A percentile compares a stretch with the other conserved stretches of the same genome.
phyloP scores from a whole-genome alignment of 2,329 filamentous ascomycete species.

The Scortechinia acanthostroma region DNA sequence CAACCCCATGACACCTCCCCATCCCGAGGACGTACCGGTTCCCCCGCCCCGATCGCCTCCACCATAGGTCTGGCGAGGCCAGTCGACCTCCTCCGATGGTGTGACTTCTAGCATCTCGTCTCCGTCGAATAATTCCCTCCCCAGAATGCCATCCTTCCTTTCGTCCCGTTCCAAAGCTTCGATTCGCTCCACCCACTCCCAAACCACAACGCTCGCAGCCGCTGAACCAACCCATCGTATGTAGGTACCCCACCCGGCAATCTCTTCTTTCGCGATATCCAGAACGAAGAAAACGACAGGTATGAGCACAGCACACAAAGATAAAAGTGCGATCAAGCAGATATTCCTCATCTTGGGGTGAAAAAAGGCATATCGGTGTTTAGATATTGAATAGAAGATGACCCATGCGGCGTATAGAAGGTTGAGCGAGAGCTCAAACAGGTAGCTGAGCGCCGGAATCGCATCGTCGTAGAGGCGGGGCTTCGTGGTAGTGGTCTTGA shows the following conservation, averaged over 20 bases:
- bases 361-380: conserved; percentile 66
- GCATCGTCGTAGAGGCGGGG: conserved; percentile 52
- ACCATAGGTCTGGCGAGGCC: conserved; percentile 21
- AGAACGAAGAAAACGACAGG: conserved; percentile 71
- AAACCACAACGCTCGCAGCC: conserved; percentile 71
- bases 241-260: conserved; percentile 71
- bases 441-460: conserved; percentile 55
- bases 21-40: conserved; percentile 21
- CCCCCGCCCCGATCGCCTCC: conserved; percentile 21
- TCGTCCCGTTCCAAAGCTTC: conserved; percentile 69
- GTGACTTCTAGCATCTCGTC: conserved; percentile 67
- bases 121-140: conserved; percentile 66
- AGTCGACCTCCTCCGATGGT: conserved; percentile 46
- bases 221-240: conserved; percentile 72
- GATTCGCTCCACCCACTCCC: conserved; percentile 75
- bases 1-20: conserved; percentile 24
- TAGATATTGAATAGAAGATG: conserved; percentile 67
- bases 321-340: conserved; percentile 57
- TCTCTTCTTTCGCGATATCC: conserved; percentile 63
- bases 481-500: conserved; percentile 27
- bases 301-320: conserved; percentile 57
- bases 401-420: conserved; percentile 70
- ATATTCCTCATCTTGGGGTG: conserved; percentile 69
- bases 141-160: conserved; percentile 66
- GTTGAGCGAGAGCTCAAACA: conserved; percentile 66